Base-by-base conservation (phyloP, 306 rosid species). In the Ochetophila trinervis region DNA sequence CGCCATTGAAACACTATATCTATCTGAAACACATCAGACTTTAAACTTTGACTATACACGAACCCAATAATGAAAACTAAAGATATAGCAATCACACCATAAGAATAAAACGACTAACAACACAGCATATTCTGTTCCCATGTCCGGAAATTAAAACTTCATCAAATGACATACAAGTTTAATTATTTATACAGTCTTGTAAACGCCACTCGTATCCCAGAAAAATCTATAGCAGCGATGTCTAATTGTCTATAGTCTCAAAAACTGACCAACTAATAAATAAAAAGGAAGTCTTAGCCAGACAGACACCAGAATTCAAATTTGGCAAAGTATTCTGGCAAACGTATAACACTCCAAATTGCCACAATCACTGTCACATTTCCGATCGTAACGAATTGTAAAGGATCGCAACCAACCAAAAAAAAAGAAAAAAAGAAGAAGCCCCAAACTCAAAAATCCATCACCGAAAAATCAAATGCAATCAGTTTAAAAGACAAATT, bases 1-100 rank as follows among this genome's bases (percentile, higher is more conserved):
- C 5, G 96, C 91, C 96, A 86, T 89, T 21, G 53, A 60, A 75
- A 36, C 13, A 53, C 62, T 62, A 52, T 68, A 40, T 32, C 64
- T 62, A 57, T 66, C 85, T 76, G 90, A 69, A 67, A 52, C 57
- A 73, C 37, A 60, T 7, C 17, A 80, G 57, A 4, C 35, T 13
- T 10, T 24, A 71, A 55, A 51, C 34, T 27, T 54, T 16, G 48
- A 57, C 53, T 44, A 66, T 5, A 68, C 58, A 24, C 34, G 37
- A 37, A 60, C 16, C 53, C 51, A 60, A 53, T 57, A 32, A 34
- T 62, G 47, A 42, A 21, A 65, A 50, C 23, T 56, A 22, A 18
- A 36, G 53, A 45, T 37, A 14, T 4, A 19, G 19, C 20, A 5
- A 45, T 17, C 23, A 52, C 36, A 65, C 35, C 59, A 57, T 18